Base-by-base conservation (phyloP, 2,329 filamentous ascomycete species). In the Dactylellina parvicollis region DNA sequence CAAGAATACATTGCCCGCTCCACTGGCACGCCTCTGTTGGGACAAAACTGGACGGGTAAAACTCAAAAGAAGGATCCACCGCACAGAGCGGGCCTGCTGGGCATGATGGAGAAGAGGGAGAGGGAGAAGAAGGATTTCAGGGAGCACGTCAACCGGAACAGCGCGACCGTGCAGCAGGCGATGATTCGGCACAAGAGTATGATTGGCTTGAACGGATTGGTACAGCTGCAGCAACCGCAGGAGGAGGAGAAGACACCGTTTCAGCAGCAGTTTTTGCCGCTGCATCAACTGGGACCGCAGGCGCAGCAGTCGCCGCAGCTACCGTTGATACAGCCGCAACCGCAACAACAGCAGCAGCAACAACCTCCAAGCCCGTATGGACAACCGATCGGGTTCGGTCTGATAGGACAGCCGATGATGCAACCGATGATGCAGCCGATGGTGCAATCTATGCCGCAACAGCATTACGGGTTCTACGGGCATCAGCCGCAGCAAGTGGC, bases 1-100 rank as follows among this genome's bases (percentile, higher is more conserved):
- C 92, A 96, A 79, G 92, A 96, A 81, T 90, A 96, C 76, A 86
- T 96, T n/a, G 91, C 92, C 8, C 87, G 90, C 36, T 84, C 92
- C 76, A 96, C 92, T 0, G 90, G 91, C 0, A 88, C 88, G 0
- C 90, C 92, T 0, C 83, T 96, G 54, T 86, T 96, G 77, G 69
- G 69, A 2, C 69, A 73, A 38, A 66, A 30, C 18, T 66, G 61
- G 60, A 59, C 59, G 14, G 49, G 26, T 12, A 46, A 54, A 32
- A 59, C 60, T 12, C 88, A 86, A 69, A 83, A 83, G 75, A 85
- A 84, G 71, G 81, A 82, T 44, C 82, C 83, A 60, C 81, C 84
- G 8, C 79, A 85, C 30, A 86, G 86, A 0, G 82, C 82, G 20
- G 89, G 90, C 0, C 83, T 96, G 0, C 88, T 96, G 4, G 91